These are phyloP conservation scores for Plasmodium falciparum DNA, from an alignment of 169 alveolate genomes.

Conservation along the genomic window DNA sequence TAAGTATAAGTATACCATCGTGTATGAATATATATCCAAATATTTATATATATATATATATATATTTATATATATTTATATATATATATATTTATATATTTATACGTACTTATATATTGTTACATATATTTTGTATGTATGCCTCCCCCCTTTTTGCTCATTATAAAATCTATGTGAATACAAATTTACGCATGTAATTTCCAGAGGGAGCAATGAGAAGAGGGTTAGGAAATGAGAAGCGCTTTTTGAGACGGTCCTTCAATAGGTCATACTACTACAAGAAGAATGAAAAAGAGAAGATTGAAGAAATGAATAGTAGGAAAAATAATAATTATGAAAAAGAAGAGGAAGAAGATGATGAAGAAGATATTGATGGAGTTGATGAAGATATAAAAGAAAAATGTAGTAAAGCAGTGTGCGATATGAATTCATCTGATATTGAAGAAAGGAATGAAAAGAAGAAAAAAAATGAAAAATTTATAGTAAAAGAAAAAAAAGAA, in stretches of 20 bases:
- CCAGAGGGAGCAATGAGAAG: conserved; percentile 23
- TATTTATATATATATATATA: conserved; percentile 8
- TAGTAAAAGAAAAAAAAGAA: conserved; percentile 25
- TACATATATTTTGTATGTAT: neutral
- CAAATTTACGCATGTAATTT: too few species aligned
- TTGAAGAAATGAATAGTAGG: neutral
- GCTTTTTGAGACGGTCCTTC: conserved; percentile 25
- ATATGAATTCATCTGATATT: neutral
- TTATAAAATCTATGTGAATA: too few species aligned
- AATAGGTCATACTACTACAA: conserved; percentile 50
- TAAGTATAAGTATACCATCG: neutral
- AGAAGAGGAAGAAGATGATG: conserved; percentile 28
- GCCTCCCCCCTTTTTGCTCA: too few species aligned
- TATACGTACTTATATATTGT: neutral
- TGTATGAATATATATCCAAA: neutral
- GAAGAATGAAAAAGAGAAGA: conserved; percentile 50
- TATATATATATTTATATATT: neutral
- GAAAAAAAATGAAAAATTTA: conserved; percentile 1
- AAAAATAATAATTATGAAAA: conserved; percentile 10
- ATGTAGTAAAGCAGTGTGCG: neutral
- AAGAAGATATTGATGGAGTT: conserved; percentile 12
- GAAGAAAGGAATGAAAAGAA: conserved; percentile 27
- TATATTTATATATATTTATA: neutral
- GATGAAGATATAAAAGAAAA: conserved; percentile 10
- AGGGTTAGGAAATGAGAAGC: conserved; percentile 37